phyloP scores from a whole-genome alignment of 164 flowering plant genomes.

The Dillenia turbinata region DNA sequence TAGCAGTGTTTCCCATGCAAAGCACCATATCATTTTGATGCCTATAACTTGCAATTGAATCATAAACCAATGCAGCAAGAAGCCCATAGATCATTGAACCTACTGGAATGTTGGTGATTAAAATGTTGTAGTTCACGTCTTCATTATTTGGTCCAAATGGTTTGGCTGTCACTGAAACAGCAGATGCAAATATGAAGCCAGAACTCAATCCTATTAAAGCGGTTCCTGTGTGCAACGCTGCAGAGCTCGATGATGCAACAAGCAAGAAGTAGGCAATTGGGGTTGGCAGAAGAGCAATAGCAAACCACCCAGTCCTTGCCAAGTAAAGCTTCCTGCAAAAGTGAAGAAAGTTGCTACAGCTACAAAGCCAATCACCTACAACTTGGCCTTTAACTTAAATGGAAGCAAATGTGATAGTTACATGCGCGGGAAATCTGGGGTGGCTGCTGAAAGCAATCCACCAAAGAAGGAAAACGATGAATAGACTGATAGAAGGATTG shows the following conservation, averaged over 20 bases:
- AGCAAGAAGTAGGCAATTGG: constrained; percentile 82
- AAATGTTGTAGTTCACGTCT: constrained; percentile 92
- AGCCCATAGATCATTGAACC: constrained; percentile 82
- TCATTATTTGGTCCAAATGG: constrained; percentile 81
- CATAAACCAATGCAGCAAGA: constrained; percentile 77
- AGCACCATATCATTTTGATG: constrained; percentile 25
- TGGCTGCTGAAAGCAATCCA: constrained; percentile 82
- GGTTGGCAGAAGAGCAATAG: constrained; percentile 73
- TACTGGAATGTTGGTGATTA: constrained; percentile 86
- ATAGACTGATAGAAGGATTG: constrained; percentile 62
- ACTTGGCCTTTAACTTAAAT: not conserved
- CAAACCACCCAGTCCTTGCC: constrained; percentile 91
- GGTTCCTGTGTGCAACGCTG: constrained; percentile 53
- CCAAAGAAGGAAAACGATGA: constrained; percentile 97
- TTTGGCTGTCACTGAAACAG: constrained; percentile 90
- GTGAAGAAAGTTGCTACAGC: not conserved
- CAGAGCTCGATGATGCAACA: constrained; percentile 26
- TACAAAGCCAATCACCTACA: not conserved
- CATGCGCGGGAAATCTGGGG: constrained; percentile 81
- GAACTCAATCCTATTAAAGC: constrained; percentile 84
- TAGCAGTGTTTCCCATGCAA: constrained; percentile 84
- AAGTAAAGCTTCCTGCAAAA: constrained; percentile 74
- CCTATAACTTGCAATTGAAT: constrained; percentile 30
- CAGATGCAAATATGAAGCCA: constrained; percentile 93
- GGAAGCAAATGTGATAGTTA: constrained; percentile 1